A percentile compares a stretch with the other conserved stretches of the same genome.
Evolutionary conservation across 306 rosid genomes (phyloP).

Genomic region (Sicyos baderoa): DNA sequence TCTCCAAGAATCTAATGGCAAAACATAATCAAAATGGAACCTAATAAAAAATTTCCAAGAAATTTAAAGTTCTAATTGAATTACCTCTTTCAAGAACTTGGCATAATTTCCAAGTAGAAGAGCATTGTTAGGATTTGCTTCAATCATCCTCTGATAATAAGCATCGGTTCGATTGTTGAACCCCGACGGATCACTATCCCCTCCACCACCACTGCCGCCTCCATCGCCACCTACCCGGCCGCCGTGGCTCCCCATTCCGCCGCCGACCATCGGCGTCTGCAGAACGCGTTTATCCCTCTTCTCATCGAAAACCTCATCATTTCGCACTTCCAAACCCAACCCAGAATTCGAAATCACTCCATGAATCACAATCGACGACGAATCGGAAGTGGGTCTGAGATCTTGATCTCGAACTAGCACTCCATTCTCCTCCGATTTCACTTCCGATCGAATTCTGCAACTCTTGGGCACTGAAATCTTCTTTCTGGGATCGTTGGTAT

Average conservation of each 20-base stretch:
- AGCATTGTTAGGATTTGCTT: slow-evolving; percentile 56
- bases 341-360: slow-evolving; percentile 46
- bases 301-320: slow-evolving; percentile 21
- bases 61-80: background rate
- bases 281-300: slow-evolving; percentile 22
- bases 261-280: slow-evolving; percentile 42
- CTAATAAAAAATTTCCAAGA: background rate
- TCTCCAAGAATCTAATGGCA: slow-evolving; percentile 55
- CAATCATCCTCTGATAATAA: slow-evolving; percentile 64
- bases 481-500: slow-evolving; percentile 27
- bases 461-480: slow-evolving; percentile 17
- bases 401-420: slow-evolving; percentile 18
- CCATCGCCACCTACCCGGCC: slow-evolving; percentile 32
- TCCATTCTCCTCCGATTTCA: background rate
- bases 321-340: slow-evolving; percentile 25
- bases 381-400: slow-evolving; percentile 11
- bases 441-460: slow-evolving; percentile 9
- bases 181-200: slow-evolving; percentile 28
- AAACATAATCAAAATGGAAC: background rate
- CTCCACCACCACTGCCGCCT: slow-evolving; percentile 29
- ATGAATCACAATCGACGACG: slow-evolving; percentile 22
- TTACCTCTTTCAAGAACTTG: slow-evolving; percentile 74
- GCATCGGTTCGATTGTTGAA: slow-evolving; percentile 38
- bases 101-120: slow-evolving; percentile 82
- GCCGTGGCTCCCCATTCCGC: slow-evolving; percentile 42